Evolutionary conservation across 1,284 basidiomycete species (phyloP).

Genomic region (Athelia sp.): DNA sequence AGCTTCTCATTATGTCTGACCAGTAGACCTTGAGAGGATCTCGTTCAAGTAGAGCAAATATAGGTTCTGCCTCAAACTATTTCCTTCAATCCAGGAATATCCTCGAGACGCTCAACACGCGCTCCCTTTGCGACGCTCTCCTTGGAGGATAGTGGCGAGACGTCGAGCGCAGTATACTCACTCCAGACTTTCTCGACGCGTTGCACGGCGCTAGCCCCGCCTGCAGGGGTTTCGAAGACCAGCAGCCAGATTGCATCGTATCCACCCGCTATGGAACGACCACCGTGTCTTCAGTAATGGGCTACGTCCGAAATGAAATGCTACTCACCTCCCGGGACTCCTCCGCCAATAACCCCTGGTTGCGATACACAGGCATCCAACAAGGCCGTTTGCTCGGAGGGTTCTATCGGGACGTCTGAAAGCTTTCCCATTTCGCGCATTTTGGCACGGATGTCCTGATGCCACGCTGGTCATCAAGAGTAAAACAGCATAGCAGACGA

Average conservation of each 20-base stretch:
- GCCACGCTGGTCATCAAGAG: not conserved
- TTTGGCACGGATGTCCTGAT: conserved; percentile 69
- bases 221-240: conserved; percentile 57
- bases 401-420: conserved; percentile 88
- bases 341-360: conserved; percentile 88
- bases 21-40: too few species aligned
- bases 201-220: conserved; percentile 31
- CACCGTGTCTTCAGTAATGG: not conserved
- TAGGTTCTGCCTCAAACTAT: conserved; percentile 26
- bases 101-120: conserved; percentile 54
- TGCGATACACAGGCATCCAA: conserved; percentile 76
- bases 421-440: conserved; percentile 88
- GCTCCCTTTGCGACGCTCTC: conserved; percentile 77
- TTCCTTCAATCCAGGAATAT: conserved; percentile 58
- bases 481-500: conserved; percentile 1
- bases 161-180: conserved; percentile 64
- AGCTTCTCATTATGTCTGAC: not conserved
- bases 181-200: conserved; percentile 75
- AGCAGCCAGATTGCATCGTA: conserved; percentile 97
- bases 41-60: too few species aligned
- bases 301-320: too few species aligned
- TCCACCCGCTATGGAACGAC: conserved; percentile 70
- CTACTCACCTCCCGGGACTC: conserved; percentile 86
- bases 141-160: conserved; percentile 74
- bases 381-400: conserved; percentile 82